A percentile compares a stretch with the other conserved stretches of the same genome.
These are phyloP conservation scores for Cephaloascus albidus DNA, from an alignment of 805 yeast genomes.

Conservation along the genomic window DNA sequence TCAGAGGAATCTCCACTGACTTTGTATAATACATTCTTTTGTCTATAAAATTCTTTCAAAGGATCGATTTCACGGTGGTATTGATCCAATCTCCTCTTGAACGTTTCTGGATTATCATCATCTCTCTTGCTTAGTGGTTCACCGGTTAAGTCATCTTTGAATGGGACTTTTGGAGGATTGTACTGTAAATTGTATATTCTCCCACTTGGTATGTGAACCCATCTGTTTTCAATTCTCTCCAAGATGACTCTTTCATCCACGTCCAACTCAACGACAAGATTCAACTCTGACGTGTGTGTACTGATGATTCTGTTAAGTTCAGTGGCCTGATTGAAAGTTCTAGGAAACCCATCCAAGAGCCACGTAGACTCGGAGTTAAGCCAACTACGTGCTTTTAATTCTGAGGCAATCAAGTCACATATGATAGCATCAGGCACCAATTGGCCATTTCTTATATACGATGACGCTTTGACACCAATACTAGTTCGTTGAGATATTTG, in stretches of 20 bases:
- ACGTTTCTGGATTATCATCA: constrained; percentile 74
- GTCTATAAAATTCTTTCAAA: constrained; percentile 50
- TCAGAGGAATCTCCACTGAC: constrained; percentile 80
- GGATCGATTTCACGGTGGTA: constrained; percentile 57
- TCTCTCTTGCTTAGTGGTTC: constrained; percentile 72
- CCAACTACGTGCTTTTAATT: constrained; percentile 34
- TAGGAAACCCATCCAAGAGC: constrained; percentile 89
- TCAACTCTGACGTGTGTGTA: constrained; percentile 33
- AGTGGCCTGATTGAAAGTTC: constrained; percentile 68
- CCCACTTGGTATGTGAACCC: constrained; percentile 80
- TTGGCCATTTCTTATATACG: constrained; percentile 50
- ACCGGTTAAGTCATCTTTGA: constrained; percentile 82
- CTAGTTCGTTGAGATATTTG: constrained; percentile 48
- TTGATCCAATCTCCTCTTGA: constrained; percentile 53
- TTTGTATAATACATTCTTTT: constrained; percentile 32
- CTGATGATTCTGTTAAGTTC: constrained; percentile 38
- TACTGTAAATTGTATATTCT: constrained; percentile 79
- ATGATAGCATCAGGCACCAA: constrained; percentile 69
- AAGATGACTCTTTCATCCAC: constrained; percentile 83
- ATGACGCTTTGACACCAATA: constrained; percentile 49
- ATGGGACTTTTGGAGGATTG: constrained; percentile 81
- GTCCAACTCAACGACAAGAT: constrained; percentile 75
- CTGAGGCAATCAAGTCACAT: constrained; percentile 45
- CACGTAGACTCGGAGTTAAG: constrained; percentile 41
- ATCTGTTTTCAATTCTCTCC: constrained; percentile 74